Evolutionary conservation across 2,329 filamentous ascomycete species (phyloP).

Genomic region (Coniochaeta sp.): DNA sequence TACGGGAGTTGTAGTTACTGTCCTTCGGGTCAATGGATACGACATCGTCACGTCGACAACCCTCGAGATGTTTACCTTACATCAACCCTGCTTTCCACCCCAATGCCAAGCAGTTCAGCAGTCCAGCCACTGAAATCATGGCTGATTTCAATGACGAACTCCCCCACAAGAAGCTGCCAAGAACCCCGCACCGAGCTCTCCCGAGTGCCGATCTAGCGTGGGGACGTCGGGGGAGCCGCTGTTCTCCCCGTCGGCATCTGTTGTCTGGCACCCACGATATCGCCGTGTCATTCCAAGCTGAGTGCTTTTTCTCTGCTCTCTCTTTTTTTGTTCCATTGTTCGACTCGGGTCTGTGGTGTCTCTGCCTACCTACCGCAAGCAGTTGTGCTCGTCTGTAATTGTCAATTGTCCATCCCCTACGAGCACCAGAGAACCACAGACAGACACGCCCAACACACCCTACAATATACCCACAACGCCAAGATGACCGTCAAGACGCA

Average conservation of each 20-base stretch:
- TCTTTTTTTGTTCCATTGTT: background rate
- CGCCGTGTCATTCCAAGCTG: background rate
- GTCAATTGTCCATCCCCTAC: no score
- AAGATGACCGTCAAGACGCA: conserved; percentile 23
- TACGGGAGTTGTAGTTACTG: background rate
- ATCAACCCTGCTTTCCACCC: no score
- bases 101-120: no score
- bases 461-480: no score
- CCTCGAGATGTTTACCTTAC: no score
- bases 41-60: background rate
- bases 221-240: background rate
- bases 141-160: background rate
- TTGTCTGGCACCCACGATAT: background rate
- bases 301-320: background rate
- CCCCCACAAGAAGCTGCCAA: no score
- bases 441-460: no score
- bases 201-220: conserved; percentile 1
- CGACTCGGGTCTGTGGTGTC: background rate
- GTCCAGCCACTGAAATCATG: background rate
- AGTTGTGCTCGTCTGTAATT: no score
- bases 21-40: background rate
- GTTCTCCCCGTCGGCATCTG: background rate
- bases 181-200: conserved; percentile 2
- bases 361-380: background rate
- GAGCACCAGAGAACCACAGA: background rate